These are phyloP conservation scores for Ogataea naganishii DNA, from an alignment of 805 yeast species.

Conservation along the genomic window DNA sequence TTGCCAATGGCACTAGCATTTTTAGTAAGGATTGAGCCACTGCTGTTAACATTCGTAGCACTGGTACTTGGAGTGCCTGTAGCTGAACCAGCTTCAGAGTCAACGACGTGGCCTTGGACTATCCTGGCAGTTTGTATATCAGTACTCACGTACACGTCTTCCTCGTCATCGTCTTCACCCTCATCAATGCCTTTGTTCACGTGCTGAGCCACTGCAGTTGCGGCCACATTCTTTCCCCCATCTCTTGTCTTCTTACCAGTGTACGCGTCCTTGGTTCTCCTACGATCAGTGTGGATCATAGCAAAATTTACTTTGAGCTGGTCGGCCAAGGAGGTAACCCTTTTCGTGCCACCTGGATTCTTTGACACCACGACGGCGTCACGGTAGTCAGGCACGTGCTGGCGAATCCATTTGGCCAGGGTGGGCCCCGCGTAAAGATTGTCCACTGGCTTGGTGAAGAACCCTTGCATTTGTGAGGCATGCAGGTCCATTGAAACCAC, in stretches of 20 bases:
- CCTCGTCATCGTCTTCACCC: slow-evolving; percentile 48
- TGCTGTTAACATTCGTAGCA: slow-evolving; percentile 2
- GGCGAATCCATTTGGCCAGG: slow-evolving; percentile 90
- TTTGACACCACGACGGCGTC: slow-evolving; percentile 96
- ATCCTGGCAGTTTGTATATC: slow-evolving; percentile 94
- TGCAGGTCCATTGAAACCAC: slow-evolving; percentile 94
- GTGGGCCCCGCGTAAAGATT: slow-evolving; percentile 95
- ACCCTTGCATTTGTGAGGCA: slow-evolving; percentile 99
- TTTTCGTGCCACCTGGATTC: slow-evolving; percentile 97
- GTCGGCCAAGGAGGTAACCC: slow-evolving; percentile 98
- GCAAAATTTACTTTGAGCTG: slow-evolving; percentile 93
- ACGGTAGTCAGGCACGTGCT: slow-evolving; percentile 75
- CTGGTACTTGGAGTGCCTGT: slow-evolving; percentile 4
- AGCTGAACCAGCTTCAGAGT: slow-evolving; percentile 50
- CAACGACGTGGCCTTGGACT: slow-evolving; percentile 94
- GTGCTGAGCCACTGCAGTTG: slow-evolving; percentile 3
- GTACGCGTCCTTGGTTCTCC: slow-evolving; percentile 69
- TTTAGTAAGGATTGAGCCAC: no score
- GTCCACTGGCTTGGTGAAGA: slow-evolving; percentile 94
- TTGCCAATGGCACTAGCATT: no score
- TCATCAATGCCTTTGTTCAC: slow-evolving; percentile 14
- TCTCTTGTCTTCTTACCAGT: slow-evolving; percentile 37
- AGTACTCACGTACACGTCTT: slow-evolving; percentile 59
- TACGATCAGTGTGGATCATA: slow-evolving; percentile 97
- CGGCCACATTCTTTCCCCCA: slow-evolving; percentile 25